Percentiles rank a stretch among this genome's conserved stretches.
These are phyloP conservation scores for Avena atlantica DNA, from an alignment of 176 grass and related monocot genomes.

Conservation along the genomic window DNA sequence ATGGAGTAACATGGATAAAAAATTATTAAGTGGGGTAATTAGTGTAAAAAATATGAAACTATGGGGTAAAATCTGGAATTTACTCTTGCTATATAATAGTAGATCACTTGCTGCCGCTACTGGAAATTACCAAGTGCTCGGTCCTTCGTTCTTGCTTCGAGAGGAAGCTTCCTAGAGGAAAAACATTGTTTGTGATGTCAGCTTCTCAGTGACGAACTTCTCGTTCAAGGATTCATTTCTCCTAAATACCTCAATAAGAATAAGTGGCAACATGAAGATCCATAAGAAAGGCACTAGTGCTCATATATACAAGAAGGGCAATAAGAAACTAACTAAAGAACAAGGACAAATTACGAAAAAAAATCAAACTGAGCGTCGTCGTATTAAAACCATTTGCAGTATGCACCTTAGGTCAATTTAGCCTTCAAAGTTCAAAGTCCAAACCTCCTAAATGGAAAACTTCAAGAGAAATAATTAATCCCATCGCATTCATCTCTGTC, in stretches of 20 bases:
- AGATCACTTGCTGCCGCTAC: neutral
- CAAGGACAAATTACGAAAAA: neutral
- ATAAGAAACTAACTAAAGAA: neutral
- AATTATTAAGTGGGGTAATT: no score
- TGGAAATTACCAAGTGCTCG: neutral
- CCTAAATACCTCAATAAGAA: neutral
- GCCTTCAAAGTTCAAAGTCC: neutral
- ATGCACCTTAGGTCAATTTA: constrained; percentile 9
- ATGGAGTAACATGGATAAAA: no score
- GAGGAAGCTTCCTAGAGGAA: neutral
- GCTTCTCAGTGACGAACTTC: neutral
- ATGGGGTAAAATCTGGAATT: no score
- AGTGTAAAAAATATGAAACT: no score
- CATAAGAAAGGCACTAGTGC: neutral
- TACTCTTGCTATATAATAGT: no score
- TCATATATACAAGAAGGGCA: neutral
- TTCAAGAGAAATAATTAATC: neutral
- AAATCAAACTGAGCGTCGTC: neutral
- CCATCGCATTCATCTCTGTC: neutral
- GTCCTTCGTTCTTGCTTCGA: neutral
- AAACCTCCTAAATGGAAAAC: neutral
- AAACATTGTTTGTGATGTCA: neutral
- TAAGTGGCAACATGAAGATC: neutral
- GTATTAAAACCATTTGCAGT: neutral
- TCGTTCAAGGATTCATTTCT: neutral